These are phyloP conservation scores for Trichosporon asahii DNA, from an alignment of 1,284 basidiomycete genomes.

Conservation along the genomic window DNA sequence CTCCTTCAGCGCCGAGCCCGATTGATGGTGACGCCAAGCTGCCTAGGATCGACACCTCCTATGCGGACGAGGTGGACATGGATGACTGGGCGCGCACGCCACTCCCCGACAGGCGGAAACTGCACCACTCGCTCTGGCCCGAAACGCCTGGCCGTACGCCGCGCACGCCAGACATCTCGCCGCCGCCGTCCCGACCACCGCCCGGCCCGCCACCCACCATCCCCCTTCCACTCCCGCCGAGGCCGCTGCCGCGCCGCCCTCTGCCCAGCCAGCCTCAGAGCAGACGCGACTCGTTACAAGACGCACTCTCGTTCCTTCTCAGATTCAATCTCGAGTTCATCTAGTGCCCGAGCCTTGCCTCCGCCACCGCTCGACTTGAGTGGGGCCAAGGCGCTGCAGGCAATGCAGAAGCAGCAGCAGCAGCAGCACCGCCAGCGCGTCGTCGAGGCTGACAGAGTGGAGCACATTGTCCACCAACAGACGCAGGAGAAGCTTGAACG, in stretches of 20 bases:
- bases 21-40: neutral
- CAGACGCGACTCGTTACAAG: no score
- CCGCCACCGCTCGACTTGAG: neutral
- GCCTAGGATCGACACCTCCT: neutral
- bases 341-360: neutral
- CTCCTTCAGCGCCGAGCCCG: neutral
- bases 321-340: neutral
- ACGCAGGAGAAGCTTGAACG: neutral
- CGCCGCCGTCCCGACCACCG: neutral
- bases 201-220: neutral
- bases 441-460: neutral
- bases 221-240: neutral
- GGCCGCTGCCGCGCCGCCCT: neutral
- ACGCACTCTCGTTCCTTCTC: neutral
- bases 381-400: neutral
- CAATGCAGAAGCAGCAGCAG: neutral
- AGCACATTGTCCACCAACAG: neutral
- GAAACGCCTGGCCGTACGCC: neutral
- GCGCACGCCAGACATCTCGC: no score
- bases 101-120: neutral
- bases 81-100: slow-evolving; percentile 4
- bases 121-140: neutral
- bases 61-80: neutral
- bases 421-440: neutral
- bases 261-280: neutral